Evolutionary conservation across 169 alveolate genomes (phyloP), one percentile per base, ranked within the genome.

Genomic region (Plasmodium berghei): DNA sequence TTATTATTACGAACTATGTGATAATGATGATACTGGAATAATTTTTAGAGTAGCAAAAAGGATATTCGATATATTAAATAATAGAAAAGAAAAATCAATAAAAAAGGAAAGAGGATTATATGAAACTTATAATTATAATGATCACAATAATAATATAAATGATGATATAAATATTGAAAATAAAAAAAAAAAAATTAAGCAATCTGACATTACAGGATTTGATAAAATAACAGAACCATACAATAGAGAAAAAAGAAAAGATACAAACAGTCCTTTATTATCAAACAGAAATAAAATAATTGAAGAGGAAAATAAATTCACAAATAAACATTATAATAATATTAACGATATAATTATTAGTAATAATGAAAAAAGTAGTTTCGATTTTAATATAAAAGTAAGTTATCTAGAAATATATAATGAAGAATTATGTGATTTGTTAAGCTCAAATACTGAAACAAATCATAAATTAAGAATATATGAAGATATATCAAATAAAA

Each of bases 341-440:
- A 34, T 34, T 34, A 34, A 34, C 9, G 42, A 34, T 34, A 34
- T 34, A 6, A 64, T 9, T 18, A 24, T 52, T 12, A 26, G 63
- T 0, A 58, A 69, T 28, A 26, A 5, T 0, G 89, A 77, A 14
- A 77, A 77, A 9, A 56, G 62, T 22, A 24, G 61, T 6, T 94
- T 96, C 16, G 96, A 96, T 72, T 96, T 94, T 77, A 92, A 90
- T n/a, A 93, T 96, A 16, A 61, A 96, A 70, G 97, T 94, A 5
- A 92, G 97, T 5, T 96, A 95, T 91, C 72, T 95, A 40, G 97
- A 96, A 91, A 95, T 96, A 6, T 96, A 96, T 67, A 96, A 96
- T 52, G 98, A 95, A 64, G 96, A 94, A 63, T 71, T 95, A 56
- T 92, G 96, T 73, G 98, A 96, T 86, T 83, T 96, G 28, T 92